Conservation (phyloP, 1,139 yeast species). For the Protomyces arabidopsidicola region DNA sequence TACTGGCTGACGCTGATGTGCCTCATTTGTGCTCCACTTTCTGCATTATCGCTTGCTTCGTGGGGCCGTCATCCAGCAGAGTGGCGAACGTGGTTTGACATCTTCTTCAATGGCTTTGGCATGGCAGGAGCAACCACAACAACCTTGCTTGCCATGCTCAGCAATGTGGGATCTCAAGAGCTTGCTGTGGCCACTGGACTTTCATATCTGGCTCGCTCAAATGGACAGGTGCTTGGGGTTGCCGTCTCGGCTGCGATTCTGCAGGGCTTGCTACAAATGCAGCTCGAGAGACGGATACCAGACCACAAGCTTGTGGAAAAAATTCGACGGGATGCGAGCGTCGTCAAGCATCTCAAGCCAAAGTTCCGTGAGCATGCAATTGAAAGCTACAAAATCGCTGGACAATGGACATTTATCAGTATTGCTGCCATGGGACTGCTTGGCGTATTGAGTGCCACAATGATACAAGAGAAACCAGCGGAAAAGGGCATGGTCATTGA, state of each 20-base stretch:
- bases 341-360: slow-evolving; percentile 4
- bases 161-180: slow-evolving; percentile 26
- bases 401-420: slow-evolving; percentile 7
- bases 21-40: slow-evolving; percentile 4
- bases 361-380: slow-evolving; percentile 1
- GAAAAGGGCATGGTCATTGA: not conserved
- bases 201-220: slow-evolving; percentile 33
- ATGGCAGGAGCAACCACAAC: slow-evolving; percentile 29
- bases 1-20: slow-evolving; percentile 17
- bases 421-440: slow-evolving; percentile 17
- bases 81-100: slow-evolving; percentile 22
- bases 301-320: not conserved
- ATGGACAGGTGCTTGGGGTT: slow-evolving; percentile 34
- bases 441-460: slow-evolving; percentile 5
- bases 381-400: slow-evolving; percentile 10
- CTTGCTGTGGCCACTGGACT: slow-evolving; percentile 35
- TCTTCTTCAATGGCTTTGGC: slow-evolving; percentile 34
- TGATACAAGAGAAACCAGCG: slow-evolving; percentile 7
- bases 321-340: slow-evolving; percentile 15
- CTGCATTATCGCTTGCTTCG: slow-evolving; percentile 7
- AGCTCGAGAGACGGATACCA: slow-evolving; percentile 2
- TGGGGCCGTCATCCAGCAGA: slow-evolving; percentile 18
- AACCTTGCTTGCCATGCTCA: slow-evolving; percentile 26
- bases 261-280: slow-evolving; percentile 11
- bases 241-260: slow-evolving; percentile 19